Conservation (phyloP, 768 basidiomycete genomes). For the Tylopilus sp. region DNA sequence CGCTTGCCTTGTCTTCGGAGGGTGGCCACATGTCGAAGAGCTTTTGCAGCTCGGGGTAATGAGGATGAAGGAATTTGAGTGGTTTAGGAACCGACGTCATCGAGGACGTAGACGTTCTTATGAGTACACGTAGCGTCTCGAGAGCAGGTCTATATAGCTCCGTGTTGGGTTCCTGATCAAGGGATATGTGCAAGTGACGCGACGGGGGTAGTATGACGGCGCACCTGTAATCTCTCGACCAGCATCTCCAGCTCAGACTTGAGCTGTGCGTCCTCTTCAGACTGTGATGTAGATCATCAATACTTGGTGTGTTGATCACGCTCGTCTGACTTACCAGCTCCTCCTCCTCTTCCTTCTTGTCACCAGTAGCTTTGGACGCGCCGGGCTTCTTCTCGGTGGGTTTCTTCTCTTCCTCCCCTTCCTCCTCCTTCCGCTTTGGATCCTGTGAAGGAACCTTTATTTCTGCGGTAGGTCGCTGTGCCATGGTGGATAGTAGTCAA, state of each 20-base stretch:
- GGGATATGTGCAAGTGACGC: conserved; percentile 13
- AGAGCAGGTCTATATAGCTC: conserved; percentile 85
- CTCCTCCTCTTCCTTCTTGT: conserved; percentile 59
- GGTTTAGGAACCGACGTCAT: conserved; percentile 99
- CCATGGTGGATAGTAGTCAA: conserved; percentile 39
- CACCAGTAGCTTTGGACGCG: conserved; percentile 52
- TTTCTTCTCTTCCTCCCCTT: conserved; percentile 39
- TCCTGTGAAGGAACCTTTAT: conserved; percentile 71
- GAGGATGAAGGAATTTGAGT: conserved; percentile 93
- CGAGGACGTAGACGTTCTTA: conserved; percentile 93
- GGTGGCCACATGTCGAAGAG: conserved; percentile 79
- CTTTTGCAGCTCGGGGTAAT: conserved; percentile 82
- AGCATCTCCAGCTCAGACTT: conserved; percentile 97
- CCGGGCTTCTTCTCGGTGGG: conserved; percentile 50
- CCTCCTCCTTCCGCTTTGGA: conserved; percentile 63
- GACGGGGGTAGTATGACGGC: conserved; percentile 15
- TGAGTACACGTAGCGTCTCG: conserved; percentile 89
- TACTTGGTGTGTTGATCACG: conserved; percentile 8
- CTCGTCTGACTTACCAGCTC: conserved; percentile 62
- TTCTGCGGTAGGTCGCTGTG: conserved; percentile 54
- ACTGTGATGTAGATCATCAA: conserved; percentile 42
- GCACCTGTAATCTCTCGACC: conserved; percentile 86
- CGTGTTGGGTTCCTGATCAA: conserved; percentile 77
- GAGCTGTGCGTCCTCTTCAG: conserved; percentile 92
- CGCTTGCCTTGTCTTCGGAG: conserved; percentile 63